Conservation (phyloP, 345 rosid species). For the Litchi chinensis region DNA sequence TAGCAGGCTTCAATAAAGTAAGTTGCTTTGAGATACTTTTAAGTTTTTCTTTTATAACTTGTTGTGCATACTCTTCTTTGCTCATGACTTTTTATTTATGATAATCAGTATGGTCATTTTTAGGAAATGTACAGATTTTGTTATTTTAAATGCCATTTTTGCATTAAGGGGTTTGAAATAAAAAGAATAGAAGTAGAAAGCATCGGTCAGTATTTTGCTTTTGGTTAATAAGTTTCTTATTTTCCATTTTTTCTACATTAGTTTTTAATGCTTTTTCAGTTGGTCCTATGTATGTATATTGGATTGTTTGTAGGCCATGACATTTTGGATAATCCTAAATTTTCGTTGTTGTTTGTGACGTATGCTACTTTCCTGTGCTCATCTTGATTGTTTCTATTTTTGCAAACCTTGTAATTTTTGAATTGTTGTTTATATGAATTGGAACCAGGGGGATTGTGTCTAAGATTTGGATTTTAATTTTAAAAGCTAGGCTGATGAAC, state of each 20-base stretch:
- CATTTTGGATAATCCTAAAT: not conserved
- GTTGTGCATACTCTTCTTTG: slow-evolving; percentile 5
- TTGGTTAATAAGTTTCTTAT: not conserved
- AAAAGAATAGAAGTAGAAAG: not conserved
- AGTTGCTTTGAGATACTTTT: slow-evolving; percentile 29
- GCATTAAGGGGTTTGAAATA: not conserved
- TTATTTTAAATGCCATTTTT: not conserved
- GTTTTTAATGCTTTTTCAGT: not conserved
- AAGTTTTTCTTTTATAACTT: slow-evolving; percentile 12
- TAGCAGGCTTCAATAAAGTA: slow-evolving; percentile 87
- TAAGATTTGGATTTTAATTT: not conserved
- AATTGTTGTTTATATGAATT: not conserved
- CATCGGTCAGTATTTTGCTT: not conserved
- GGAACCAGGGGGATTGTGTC: too few species aligned
- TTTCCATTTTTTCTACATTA: slow-evolving; percentile 4
- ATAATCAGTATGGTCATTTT: not conserved
- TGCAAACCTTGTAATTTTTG: not conserved
- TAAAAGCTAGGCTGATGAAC: not conserved
- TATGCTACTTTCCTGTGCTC: not conserved
- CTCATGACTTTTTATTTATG: slow-evolving; percentile 1
- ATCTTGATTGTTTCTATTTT: not conserved
- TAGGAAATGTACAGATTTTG: not conserved
- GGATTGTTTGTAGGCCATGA: slow-evolving; percentile 1
- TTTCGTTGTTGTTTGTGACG: not conserved
- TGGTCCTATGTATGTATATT: not conserved